Evolutionary conservation across 257 asterid genomes (phyloP), one percentile per base, ranked within the genome.

Genomic region (Nicotiana tomentosiformis): DNA sequence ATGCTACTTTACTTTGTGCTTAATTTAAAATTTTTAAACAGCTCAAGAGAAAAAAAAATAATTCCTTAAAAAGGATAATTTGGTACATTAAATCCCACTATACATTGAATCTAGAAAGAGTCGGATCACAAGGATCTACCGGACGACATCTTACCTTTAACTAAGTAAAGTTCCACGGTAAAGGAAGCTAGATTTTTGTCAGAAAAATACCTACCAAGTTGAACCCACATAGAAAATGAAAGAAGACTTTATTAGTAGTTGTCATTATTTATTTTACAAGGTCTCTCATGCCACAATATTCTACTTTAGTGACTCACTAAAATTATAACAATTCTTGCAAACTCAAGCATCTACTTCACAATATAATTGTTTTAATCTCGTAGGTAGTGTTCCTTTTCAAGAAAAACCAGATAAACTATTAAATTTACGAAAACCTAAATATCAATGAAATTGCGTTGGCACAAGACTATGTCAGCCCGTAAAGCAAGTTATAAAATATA

Each of bases 401-500:
- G 82, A 83, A 77, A 49, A 70, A 32, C 70, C 14, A 74, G 57
- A 78, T 77, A 29, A 17, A 62, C 70, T 33, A 53, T 66, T 14
- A 9, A 80, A 79, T 43, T 9, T 9, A 84, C 55, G 79, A 82
- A 82, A 66, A 77, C 85, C 49, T 80, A 82, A 84, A 70, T 65
- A 61, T 43, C 77, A 70, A 70, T 55, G 39, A 82, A 81, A 82
- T 58, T 84, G 86, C 83, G 84, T 55, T 81, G 65, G 74, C 84
- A 66, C 43, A 66, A 86, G 60, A 56, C 84, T 86, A 57, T 69
- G 86, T 82, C 87, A 51, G 85, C 66, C 84, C 66, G 77, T 58
- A 39, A 64, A 81, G 76, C 33, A 76, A 49, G 43, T 1, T 57
- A 23, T 35, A 65, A 77, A 80, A 77, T 69, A 11, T 29, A 58